These are phyloP conservation scores for Colletotrichum graminicola DNA, from an alignment of 2,329 filamentous ascomycete species.

Conservation along the genomic window DNA sequence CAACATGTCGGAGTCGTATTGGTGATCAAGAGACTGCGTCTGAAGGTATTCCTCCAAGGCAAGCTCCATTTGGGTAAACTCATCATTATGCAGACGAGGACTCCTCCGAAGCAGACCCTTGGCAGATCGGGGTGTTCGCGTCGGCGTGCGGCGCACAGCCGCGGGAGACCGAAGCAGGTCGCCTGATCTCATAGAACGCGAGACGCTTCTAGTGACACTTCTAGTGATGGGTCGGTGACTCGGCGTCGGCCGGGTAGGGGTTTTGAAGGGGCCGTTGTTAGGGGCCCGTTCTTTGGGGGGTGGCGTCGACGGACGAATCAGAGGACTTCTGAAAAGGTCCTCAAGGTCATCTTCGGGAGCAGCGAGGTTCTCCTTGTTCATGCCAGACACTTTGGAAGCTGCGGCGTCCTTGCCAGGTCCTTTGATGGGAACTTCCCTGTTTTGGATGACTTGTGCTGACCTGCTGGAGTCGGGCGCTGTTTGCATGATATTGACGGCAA, in stretches of 20 bases:
- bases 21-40: conserved; percentile 28
- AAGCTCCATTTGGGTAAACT: conserved; percentile 38
- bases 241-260: conserved; percentile 72
- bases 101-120: conserved; percentile 34
- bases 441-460: conserved; percentile 50
- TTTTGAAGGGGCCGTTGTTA: conserved; percentile 66
- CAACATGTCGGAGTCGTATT: conserved; percentile 39
- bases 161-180: conserved; percentile 59
- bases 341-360: conserved; percentile 67
- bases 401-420: conserved; percentile 49
- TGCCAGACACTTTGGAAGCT: neutral
- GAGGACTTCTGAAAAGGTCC: conserved; percentile 74
- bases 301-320: conserved; percentile 63
- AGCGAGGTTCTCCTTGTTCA: conserved; percentile 65
- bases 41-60: conserved; percentile 38
- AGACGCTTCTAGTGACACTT: conserved; percentile 72
- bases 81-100: conserved; percentile 36
- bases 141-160: conserved; percentile 63
- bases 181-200: conserved; percentile 65
- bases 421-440: conserved; percentile 54
- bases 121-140: conserved; percentile 55
- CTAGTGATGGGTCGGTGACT: conserved; percentile 72
- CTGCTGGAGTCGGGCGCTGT: conserved; percentile 49
- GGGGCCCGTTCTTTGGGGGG: conserved; percentile 62
- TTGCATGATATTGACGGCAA: conserved; percentile 65